Evolutionary conservation across 345 rosid genomes (phyloP), one percentile per base, ranked within the genome.

Genomic region (Salix arbutifolia): DNA sequence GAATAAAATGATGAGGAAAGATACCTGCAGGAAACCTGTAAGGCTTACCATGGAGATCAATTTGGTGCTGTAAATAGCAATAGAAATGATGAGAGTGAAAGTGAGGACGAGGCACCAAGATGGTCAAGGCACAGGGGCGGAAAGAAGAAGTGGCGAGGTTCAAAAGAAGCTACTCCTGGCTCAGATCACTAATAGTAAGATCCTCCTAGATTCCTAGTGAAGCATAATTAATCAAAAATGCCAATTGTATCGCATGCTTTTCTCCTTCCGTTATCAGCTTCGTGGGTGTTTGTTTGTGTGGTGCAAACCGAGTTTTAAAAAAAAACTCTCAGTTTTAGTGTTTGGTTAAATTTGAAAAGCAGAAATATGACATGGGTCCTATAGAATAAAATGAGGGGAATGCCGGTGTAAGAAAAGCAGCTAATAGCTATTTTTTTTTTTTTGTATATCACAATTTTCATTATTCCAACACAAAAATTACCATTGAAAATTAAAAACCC

Each of bases 71-170:
- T 87, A 64, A 88, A 86, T 82, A 88, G 78, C 83, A 52, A 87
- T 68, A 86, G 88, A 78, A 91, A 92, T 37, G 89, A 87, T 26
- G 97, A 93, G 46, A 96, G 92, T 48, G 98, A 90, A 79, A 95
- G 96, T 9, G 93, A 91, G 84, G 96, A 91, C 60, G 97, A 96
- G 73, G 99, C 99, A 72, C 99, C 99, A 8, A 89, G 99, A 86
- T 84, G 99, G 71, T 93, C 98, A 14, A 91, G 99, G 80, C 94
- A 96, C 18, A 96, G 98, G n/a, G 94, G 93, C 83, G 96, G 91
- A 19, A 82, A 77, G 79, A 91, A 89, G 88, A 92, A 91, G 65
- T 40, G 79, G 14, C 42, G 81, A 56, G 84, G 81, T 10, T 70
- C 79, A 48, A 77, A 67, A 46, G 81, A 68, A 30, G 77, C 65